These are phyloP conservation scores for Zhuliangozyma blackwelliae DNA, from an alignment of 1,139 yeast species.

Conservation along the genomic window DNA sequence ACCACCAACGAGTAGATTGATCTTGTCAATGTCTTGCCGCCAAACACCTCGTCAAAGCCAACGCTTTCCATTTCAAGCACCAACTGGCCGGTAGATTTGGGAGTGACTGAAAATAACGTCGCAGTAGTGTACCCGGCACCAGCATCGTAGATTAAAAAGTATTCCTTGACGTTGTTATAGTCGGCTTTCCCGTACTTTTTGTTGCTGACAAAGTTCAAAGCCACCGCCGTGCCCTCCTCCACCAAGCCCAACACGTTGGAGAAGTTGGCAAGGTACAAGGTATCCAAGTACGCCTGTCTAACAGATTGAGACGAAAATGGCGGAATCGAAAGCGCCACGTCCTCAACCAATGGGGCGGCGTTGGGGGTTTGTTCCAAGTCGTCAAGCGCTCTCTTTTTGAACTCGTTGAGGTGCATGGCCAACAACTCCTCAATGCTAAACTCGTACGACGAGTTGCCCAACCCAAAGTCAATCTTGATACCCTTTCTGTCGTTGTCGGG, in stretches of 20 bases:
- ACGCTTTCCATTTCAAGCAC: conserved; percentile 65
- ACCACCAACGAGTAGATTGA: conserved; percentile 58
- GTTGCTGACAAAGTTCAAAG: conserved; percentile 65
- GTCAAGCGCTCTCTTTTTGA: conserved; percentile 57
- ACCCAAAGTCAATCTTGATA: conserved; percentile 53
- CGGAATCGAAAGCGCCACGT: conserved; percentile 75
- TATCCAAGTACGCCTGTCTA: conserved; percentile 68
- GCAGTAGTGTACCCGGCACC: conserved; percentile 94
- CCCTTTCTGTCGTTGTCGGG: conserved; percentile 37
- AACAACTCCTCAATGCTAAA: conserved; percentile 66
- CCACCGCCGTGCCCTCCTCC: conserved; percentile 90
- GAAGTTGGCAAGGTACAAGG: conserved; percentile 68
- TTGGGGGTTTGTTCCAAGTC: conserved; percentile 29
- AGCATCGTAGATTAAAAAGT: conserved; percentile 78
- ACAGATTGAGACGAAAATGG: conserved; percentile 62
- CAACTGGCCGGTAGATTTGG: conserved; percentile 34
- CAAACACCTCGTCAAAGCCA: conserved; percentile 61
- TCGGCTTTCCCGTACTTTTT: conserved; percentile 37
- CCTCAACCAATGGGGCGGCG: conserved; percentile 44
- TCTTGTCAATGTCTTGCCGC: conserved; percentile 73
- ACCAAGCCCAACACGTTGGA: conserved; percentile 59
- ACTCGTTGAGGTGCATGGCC: conserved; percentile 76
- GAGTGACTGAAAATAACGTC: conserved; percentile 64
- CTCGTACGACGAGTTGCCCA: conserved; percentile 36
- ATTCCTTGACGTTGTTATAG: conserved; percentile 40